These are phyloP conservation scores for Aphanomyces euteiches DNA, from an alignment of 352 stramenopile genomes.

Conservation along the genomic window DNA sequence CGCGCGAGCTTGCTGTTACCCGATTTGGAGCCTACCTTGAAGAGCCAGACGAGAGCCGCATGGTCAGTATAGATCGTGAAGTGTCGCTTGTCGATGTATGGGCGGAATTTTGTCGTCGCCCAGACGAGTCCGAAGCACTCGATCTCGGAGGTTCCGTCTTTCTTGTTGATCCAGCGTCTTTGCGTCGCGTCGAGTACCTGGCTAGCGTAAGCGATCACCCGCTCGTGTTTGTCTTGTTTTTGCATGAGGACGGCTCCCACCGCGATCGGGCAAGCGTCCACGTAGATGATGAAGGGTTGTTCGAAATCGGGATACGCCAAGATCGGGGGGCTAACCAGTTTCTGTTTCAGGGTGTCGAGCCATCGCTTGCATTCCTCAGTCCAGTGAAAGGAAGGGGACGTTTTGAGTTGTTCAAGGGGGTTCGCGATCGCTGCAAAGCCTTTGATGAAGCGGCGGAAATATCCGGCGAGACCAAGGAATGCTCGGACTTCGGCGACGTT, in stretches of 20 bases:
- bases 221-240: too few relatives aligned
- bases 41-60: not conserved
- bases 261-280: not conserved
- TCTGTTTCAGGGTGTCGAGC: not conserved
- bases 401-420: not conserved
- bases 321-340: not conserved
- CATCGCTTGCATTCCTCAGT: not conserved
- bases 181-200: not conserved
- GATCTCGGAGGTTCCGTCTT: not conserved
- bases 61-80: conserved; percentile 1
- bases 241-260: too few relatives aligned
- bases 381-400: not conserved
- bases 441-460: not conserved
- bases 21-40: not conserved
- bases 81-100: not conserved
- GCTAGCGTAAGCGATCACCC: too few relatives aligned
- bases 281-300: not conserved
- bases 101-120: not conserved
- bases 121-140: not conserved
- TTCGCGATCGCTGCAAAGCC: not conserved
- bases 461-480: not conserved
- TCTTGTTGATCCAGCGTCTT: not conserved
- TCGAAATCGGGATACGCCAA: not conserved
- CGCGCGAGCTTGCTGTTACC: too few relatives aligned
- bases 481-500: too few relatives aligned